A percentile compares a stretch with the other conserved stretches of the same genome.
Evolutionary conservation across 495 filamentous ascomycete genomes (phyloP).

Genomic region (Parachaetomium inaequale): DNA sequence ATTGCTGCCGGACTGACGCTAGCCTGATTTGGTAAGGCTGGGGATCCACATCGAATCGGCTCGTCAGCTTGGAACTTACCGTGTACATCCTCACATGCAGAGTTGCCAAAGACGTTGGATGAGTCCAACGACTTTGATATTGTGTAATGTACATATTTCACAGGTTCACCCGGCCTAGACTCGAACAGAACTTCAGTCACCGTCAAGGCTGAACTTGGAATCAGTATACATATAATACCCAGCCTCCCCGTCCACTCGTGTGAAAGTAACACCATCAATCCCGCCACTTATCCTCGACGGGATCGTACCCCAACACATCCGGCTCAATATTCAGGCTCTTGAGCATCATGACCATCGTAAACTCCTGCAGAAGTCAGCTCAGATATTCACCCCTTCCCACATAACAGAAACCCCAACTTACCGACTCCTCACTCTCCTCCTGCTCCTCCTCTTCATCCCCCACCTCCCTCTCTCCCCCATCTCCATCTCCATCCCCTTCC

Average conservation of each 20-base stretch:
- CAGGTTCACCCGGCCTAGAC: no score
- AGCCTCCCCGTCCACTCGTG: not conserved
- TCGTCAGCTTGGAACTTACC: no score
- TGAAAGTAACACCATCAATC: conserved; percentile 13
- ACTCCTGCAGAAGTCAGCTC: conserved; percentile 24
- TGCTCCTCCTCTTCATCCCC: conserved; percentile 2
- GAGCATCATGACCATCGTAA: conserved; percentile 36
- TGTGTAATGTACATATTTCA: no score
- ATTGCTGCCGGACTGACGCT: no score
- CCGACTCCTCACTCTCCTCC: conserved; percentile 19
- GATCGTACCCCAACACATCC: conserved; percentile 28
- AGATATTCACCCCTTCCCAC: not conserved
- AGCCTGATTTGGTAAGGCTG: no score
- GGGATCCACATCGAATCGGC: no score
- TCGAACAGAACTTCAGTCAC: no score
- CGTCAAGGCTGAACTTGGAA: no score
- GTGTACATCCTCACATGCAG: no score
- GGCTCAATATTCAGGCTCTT: conserved; percentile 35
- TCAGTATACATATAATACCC: not conserved
- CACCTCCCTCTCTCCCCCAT: not conserved
- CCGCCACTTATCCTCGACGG: conserved; percentile 29
- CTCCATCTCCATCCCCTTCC: conserved; percentile 9
- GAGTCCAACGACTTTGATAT: no score
- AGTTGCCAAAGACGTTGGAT: no score
- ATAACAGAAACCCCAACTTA: conserved; percentile 2